Conservation (phyloP, 768 basidiomycete species). For the Hemileccinum impolitum region DNA sequence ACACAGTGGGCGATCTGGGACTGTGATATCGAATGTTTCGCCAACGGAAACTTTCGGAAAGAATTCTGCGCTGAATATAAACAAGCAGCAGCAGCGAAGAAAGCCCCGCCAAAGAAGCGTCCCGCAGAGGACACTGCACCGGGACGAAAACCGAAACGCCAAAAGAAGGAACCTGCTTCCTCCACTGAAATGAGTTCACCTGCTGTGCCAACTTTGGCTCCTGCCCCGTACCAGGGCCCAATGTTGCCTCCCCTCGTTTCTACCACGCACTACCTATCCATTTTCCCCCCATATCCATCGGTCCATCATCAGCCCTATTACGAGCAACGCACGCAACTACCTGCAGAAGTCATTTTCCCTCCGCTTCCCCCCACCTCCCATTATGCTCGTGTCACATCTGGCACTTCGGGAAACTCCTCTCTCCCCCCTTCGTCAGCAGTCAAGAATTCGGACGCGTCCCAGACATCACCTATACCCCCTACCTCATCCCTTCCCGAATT, state of each 20-base stretch:
- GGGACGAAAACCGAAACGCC: conserved; percentile 45
- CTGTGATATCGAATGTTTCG: conserved; percentile 79
- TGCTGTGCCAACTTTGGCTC: conserved; percentile 17
- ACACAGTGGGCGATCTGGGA: conserved; percentile 88
- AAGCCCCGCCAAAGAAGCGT: conserved; percentile 36
- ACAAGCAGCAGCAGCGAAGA: conserved; percentile 29
- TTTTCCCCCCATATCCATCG: conserved; percentile 56
- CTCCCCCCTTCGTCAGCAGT: conserved; percentile 23
- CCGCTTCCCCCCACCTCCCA: conserved; percentile 57
- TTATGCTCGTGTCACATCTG: conserved; percentile 32
- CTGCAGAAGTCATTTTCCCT: conserved; percentile 71
- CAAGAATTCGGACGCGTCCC: conserved; percentile 21
- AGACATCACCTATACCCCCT: conserved; percentile 30
- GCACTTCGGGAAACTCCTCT: conserved; percentile 7
- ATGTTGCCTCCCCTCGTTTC: conserved; percentile 23
- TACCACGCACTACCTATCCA: conserved; percentile 25
- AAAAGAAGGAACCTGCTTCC: conserved; percentile 36
- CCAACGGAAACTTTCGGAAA: conserved; percentile 78
- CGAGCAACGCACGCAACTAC: conserved; percentile 51
- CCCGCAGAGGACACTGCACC: conserved; percentile 35
- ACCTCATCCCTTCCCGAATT: conserved; percentile 56
- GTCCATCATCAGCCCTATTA: conserved; percentile 76
- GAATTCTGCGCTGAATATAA: conserved; percentile 42
- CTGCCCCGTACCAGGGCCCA: conserved; percentile 10
- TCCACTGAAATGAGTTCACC: conserved; percentile 26